Evolutionary conservation across 805 yeast genomes (phyloP), one percentile per base, ranked within the genome.

Genomic region (Starmerella bombicola): DNA sequence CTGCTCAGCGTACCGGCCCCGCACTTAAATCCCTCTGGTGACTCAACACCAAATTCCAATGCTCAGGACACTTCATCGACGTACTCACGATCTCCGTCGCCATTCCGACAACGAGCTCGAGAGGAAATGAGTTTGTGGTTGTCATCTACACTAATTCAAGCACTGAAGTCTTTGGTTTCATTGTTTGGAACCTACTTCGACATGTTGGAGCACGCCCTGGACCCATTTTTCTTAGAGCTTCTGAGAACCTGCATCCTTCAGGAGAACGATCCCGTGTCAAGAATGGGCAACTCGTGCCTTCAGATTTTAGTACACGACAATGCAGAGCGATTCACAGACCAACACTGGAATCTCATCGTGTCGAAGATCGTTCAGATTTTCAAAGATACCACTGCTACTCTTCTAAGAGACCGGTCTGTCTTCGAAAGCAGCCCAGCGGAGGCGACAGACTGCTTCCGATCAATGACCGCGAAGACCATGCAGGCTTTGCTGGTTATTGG

Each of bases 71-170:
- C 9, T 19, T 7, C 25, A 13, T 16, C 28, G 12, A 21, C 33
- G 33, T 32, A 32, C 19, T 21, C 43, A 25, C 37, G 36, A 8
- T 24, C 41, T 16, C 40, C 46, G 10, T 39, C 43, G n/a, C 43
- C 43, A 5, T 9, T 24, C 13, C 37, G 43, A 3, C 9, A 15
- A n/a, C 30, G 38, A 20, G 31, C 30, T 13, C 45, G 72, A 71
- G 98, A 88, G 58, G 93, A 81, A 46, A 61, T 84, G 51, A 82
- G 95, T 35, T 93, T 93, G 12, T 91, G 99, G 99, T 65, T 91
- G 35, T 84, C 95, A 0, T 86, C 98, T 0, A 91, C 99, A 1
- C 70, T 91, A 60, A 85, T 93, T 48, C 98, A 91, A 61, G 97
- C 97, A 0, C 66, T 93, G 56, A 75, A 93, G 58, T 82, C 82